A percentile compares a stretch with the other conserved stretches of the same genome.
These are phyloP conservation scores for Fagopyrum esculentum DNA, from an alignment of 148 eudicot genomes.

Conservation along the genomic window DNA sequence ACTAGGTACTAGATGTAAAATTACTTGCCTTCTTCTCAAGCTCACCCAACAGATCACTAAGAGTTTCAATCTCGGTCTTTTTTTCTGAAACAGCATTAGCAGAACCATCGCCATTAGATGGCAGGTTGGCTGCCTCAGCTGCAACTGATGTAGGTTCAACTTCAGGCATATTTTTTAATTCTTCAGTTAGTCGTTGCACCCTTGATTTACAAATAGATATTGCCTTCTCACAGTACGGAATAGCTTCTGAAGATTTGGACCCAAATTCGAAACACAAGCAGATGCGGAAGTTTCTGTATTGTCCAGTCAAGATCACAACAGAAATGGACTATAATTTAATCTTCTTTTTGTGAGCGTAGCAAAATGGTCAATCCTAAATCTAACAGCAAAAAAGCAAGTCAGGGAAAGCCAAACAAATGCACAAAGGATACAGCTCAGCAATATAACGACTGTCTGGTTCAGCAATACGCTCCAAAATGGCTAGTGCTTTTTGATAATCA, in stretches of 20 bases:
- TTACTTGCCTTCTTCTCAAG: constrained; percentile 82
- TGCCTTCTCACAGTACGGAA: constrained; percentile 85
- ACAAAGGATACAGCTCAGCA: constrained; percentile 86
- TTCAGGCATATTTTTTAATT: constrained; percentile 32
- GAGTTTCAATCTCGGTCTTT: constrained; percentile 63
- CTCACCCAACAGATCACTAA: constrained; percentile 50
- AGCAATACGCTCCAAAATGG: constrained; percentile 73
- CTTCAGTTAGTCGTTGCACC: constrained; percentile 53
- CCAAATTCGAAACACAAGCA: constrained; percentile 83
- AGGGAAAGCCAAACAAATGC: background rate
- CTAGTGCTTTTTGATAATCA: constrained; percentile 81
- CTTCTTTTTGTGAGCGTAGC: background rate
- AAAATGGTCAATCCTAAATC: background rate
- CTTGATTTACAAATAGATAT: constrained; percentile 71
- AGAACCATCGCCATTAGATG: constrained; percentile 32
- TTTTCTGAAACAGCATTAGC: constrained; percentile 34
- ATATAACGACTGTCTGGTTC: constrained; percentile 78
- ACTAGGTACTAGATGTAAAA: background rate
- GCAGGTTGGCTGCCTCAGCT: constrained; percentile 26
- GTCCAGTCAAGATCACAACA: constrained; percentile 39
- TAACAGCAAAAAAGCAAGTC: background rate
- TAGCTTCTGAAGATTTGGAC: constrained; percentile 71
- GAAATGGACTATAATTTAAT: background rate
- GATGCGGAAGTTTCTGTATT: constrained; percentile 77
- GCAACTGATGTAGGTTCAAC: constrained; percentile 23